phyloP scores from a whole-genome alignment of 768 basidiomycete genomes.

The Tulasnella calospora region DNA sequence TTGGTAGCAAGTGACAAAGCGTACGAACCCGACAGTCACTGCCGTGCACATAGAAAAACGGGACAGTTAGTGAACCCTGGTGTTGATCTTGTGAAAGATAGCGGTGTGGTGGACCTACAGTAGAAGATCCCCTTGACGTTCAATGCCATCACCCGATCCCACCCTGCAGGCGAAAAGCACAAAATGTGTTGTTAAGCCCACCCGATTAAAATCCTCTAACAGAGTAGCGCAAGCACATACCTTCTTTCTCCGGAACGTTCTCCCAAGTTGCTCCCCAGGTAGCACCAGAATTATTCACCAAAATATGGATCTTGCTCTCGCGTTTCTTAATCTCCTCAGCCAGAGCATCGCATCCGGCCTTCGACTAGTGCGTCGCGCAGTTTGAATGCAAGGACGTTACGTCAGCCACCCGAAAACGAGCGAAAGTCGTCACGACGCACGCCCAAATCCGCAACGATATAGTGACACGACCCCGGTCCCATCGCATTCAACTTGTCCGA shows the following conservation, averaged over 20 bases:
- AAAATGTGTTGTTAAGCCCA: neutral
- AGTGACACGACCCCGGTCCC: slow-evolving; percentile 59
- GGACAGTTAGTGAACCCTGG: slow-evolving; percentile 37
- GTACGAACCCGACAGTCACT: neutral
- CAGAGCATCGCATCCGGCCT: slow-evolving; percentile 72
- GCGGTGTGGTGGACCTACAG: slow-evolving; percentile 44
- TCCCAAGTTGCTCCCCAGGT: slow-evolving; percentile 71
- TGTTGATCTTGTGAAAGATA: neutral
- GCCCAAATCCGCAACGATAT: slow-evolving; percentile 67
- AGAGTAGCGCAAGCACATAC: neutral
- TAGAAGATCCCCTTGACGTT: slow-evolving; percentile 87
- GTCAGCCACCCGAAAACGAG: slow-evolving; percentile 9
- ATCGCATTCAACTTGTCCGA: slow-evolving; percentile 56
- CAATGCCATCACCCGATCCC: slow-evolving; percentile 76
- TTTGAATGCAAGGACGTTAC: neutral
- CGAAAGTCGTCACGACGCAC: slow-evolving; percentile 37
- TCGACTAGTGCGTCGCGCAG: slow-evolving; percentile 46
- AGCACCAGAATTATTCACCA: slow-evolving; percentile 79
- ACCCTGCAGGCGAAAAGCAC: slow-evolving; percentile 43
- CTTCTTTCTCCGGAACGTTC: slow-evolving; percentile 66
- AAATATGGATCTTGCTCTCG: slow-evolving; percentile 70
- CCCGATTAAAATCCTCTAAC: neutral
- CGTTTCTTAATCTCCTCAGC: slow-evolving; percentile 61
- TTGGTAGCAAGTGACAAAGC: neutral
- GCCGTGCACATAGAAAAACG: neutral